Base-by-base conservation (phyloP, 2,329 filamentous ascomycete species). In the Pseudogymnoascus sp. region DNA sequence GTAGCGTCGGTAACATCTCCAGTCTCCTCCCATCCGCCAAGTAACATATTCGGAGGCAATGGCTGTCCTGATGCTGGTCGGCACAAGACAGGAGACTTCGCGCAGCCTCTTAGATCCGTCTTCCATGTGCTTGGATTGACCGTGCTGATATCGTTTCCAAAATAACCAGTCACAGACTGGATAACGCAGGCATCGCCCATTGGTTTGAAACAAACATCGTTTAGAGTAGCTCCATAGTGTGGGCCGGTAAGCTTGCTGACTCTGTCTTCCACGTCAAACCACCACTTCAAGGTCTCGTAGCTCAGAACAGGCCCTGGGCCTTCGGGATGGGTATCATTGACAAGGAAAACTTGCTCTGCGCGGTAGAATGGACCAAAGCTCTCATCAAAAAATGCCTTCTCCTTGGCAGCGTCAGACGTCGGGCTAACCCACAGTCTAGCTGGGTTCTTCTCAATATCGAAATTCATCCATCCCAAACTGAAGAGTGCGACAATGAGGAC, bases 371-470 rank as follows among this genome's bases (percentile, higher is more conserved):
- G 92, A 0, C 94, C 95, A 72, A 99, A 99, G 68, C 91, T 92
- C 36, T 83, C 74, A 71, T 99, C 95, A 66, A 97, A 99, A 72
- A 95, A 99, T 1, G 83, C 82, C 76, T 99, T 99, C 72, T 99
- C 93, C 71, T 91, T 83, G 0, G 94, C 94, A 18, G 95, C 93
- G 57, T 86, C 84, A 3, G 94, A 97, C 7, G 89, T 88, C 6
- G 94, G 94, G 68, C 93, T 92, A n/a, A 99, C 94, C 94, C 94
- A 99, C 7, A 99, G 78, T 57, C 89, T 86, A 9, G 95, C 94
- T 5, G 94, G 94, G 64, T 97, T 89, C 20, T 81, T 89, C 74
- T 97, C 94, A 36, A 99, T 81, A n/a, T 89, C 82, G 70, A 99
- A 99, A 47, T 85, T 84, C 62, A 94, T 77, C 90, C 91, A 96